A percentile compares a stretch with the other conserved stretches of the same genome.
Conservation (phyloP, 768 basidiomycete species). For the Boletus sp. region DNA sequence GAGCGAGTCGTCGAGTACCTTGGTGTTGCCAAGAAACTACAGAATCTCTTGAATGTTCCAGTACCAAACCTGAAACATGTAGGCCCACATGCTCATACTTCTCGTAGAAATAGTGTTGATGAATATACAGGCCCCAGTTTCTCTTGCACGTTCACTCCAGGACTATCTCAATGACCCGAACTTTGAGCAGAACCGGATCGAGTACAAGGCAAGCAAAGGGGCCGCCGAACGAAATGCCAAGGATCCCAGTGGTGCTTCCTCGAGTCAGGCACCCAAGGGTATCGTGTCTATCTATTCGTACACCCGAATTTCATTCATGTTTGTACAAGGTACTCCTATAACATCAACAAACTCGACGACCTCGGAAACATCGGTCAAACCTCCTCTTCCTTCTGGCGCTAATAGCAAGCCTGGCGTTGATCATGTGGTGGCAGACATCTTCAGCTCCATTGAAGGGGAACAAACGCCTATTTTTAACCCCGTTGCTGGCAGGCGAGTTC, state of each 20-base stretch:
- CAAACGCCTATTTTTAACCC: constrained; percentile 72
- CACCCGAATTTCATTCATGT: neutral
- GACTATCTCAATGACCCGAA: constrained; percentile 96
- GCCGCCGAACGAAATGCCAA: constrained; percentile 45
- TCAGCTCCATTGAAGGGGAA: constrained; percentile 80
- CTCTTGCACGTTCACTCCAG: constrained; percentile 87
- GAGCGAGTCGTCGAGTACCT: constrained; percentile 92
- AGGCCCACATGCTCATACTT: constrained; percentile 22
- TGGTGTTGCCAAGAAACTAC: constrained; percentile 86
- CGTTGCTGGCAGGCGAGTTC: constrained; percentile 47
- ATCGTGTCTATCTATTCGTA: neutral
- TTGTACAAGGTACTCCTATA: constrained; percentile 12
- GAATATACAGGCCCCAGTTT: constrained; percentile 78
- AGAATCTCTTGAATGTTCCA: constrained; percentile 89
- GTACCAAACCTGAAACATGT: constrained; percentile 94
- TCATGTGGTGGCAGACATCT: constrained; percentile 77
- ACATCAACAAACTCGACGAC: constrained; percentile 21
- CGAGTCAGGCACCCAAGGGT: constrained; percentile 18
- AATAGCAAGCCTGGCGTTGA: constrained; percentile 35
- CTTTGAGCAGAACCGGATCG: constrained; percentile 91
- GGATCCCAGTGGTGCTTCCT: constrained; percentile 7
- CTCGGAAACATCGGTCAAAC: constrained; percentile 18
- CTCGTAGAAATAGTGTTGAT: neutral
- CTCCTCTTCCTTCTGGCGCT: constrained; percentile 20
- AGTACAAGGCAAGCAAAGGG: constrained; percentile 82